A percentile compares a stretch with the other conserved stretches of the same genome.
Conservation (phyloP, 2,329 filamentous ascomycete species). For the Fusarium haematococcum region DNA sequence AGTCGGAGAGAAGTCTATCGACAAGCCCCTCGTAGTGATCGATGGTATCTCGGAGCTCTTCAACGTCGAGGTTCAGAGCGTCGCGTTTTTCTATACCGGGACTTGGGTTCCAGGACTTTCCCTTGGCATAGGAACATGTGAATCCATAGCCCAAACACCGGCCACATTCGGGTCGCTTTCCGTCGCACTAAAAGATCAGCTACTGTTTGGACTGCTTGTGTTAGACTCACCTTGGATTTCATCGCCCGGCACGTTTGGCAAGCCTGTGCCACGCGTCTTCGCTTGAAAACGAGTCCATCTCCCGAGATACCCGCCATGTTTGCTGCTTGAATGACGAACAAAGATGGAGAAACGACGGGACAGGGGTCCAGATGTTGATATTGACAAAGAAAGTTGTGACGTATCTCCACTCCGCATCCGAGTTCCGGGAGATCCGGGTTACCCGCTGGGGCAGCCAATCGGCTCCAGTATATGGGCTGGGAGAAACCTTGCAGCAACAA, state of each 20-base stretch:
- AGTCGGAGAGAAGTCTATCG: not conserved
- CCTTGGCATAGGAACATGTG: not conserved
- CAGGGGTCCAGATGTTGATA: not conserved
- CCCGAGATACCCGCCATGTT: not conserved
- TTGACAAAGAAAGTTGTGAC: not conserved
- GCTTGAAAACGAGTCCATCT: conserved; percentile 3
- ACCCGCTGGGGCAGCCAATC: not conserved
- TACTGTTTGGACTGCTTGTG: not conserved
- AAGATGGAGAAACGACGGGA: not conserved
- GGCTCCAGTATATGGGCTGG: not conserved
- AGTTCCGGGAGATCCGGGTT: conserved; percentile 1
- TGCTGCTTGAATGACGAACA: not conserved
- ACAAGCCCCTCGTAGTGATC: conserved; percentile 32
- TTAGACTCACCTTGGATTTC: conserved; percentile 41
- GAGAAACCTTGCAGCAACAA: not conserved
- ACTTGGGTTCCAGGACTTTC: not conserved
- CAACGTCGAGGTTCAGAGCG: not conserved
- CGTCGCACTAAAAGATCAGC: not conserved
- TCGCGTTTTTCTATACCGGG: conserved; percentile 24
- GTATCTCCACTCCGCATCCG: not conserved
- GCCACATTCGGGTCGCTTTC: not conserved
- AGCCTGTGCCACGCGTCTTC: conserved; percentile 41
- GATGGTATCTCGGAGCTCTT: not conserved
- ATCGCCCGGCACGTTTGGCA: conserved; percentile 42
- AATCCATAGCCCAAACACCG: not conserved